A percentile compares a stretch with the other conserved stretches of the same genome.
Conservation (phyloP, 2,329 filamentous ascomycete species). For the Plenodomus tracheiphilus region DNA sequence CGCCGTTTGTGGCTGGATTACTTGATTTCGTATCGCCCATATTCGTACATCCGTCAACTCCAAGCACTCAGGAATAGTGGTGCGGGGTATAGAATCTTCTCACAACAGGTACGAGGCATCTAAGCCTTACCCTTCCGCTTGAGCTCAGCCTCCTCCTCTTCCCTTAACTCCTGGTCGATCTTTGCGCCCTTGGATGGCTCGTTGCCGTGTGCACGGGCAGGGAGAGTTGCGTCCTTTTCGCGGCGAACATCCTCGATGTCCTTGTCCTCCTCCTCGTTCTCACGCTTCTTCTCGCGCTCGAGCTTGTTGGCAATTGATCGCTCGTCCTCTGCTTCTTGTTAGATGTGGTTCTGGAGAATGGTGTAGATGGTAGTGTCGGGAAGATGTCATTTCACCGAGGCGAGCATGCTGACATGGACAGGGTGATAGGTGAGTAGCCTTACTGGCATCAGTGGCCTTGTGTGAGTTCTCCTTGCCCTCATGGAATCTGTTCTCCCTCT, state of each 20-base stretch:
- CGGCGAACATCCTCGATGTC: conserved; percentile 41
- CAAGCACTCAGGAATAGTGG: conserved; percentile 4
- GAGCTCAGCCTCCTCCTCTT: conserved; percentile 68
- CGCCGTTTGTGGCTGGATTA: conserved; percentile 5
- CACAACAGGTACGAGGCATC: conserved; percentile 4
- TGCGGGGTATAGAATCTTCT: conserved; percentile 13
- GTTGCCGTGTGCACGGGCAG: conserved; percentile 69
- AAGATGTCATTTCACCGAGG: background rate
- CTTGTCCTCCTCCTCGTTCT: conserved; percentile 44
- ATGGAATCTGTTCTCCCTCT: conserved; percentile 64
- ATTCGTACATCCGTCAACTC: conserved; percentile 10
- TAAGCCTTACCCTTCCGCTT: conserved; percentile 60
- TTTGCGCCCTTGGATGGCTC: conserved; percentile 72
- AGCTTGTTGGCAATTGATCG: conserved; percentile 73
- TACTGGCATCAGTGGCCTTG: conserved; percentile 71
- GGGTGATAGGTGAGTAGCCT: conserved; percentile 22
- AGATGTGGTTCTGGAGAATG: background rate
- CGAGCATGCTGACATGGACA: background rate
- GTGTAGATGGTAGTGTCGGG: background rate
- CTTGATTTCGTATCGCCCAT: conserved; percentile 9
- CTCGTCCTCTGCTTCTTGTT: conserved; percentile 63
- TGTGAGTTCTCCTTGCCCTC: conserved; percentile 75
- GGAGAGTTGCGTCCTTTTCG: conserved; percentile 64
- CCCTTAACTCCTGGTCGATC: conserved; percentile 69
- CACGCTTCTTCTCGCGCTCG: conserved; percentile 62